Evolutionary conservation across 331 rosid genomes (phyloP).

Genomic region (Quercus tomentella): DNA sequence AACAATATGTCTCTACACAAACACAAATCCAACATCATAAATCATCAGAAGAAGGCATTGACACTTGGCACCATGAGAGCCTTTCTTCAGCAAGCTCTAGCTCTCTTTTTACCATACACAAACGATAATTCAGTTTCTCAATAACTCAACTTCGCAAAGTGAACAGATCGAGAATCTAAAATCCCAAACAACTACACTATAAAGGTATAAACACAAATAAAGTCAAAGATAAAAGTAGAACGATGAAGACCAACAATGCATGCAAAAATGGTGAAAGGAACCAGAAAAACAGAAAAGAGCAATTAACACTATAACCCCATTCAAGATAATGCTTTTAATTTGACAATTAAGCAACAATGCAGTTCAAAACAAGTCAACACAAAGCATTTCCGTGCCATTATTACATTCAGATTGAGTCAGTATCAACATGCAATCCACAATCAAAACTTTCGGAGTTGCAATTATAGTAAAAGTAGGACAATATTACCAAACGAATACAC

Average conservation of each 20-base stretch:
- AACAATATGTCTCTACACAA: background rate
- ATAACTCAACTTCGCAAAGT: too few species aligned
- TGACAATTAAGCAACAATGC: background rate
- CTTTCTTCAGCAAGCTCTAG: too few species aligned
- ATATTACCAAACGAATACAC: too few species aligned
- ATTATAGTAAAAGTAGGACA: too few species aligned
- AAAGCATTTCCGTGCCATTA: background rate
- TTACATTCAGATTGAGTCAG: background rate
- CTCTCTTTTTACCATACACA: too few species aligned
- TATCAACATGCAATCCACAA: too few species aligned
- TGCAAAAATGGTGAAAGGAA: background rate
- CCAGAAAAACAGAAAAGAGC: background rate
- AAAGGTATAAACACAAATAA: background rate
- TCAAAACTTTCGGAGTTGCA: too few species aligned
- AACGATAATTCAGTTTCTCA: too few species aligned
- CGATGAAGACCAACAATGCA: background rate
- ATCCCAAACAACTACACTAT: background rate
- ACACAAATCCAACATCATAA: background rate
- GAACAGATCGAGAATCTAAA: background rate
- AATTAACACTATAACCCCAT: background rate
- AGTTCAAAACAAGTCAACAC: background rate
- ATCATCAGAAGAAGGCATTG: background rate
- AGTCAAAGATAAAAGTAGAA: background rate
- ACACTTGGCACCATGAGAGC: background rate
- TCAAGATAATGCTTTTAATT: background rate